A percentile compares a stretch with the other conserved stretches of the same genome.
phyloP scores from a whole-genome alignment of 2,329 filamentous ascomycete genomes.

The Iodosphaeria phyllophila region DNA sequence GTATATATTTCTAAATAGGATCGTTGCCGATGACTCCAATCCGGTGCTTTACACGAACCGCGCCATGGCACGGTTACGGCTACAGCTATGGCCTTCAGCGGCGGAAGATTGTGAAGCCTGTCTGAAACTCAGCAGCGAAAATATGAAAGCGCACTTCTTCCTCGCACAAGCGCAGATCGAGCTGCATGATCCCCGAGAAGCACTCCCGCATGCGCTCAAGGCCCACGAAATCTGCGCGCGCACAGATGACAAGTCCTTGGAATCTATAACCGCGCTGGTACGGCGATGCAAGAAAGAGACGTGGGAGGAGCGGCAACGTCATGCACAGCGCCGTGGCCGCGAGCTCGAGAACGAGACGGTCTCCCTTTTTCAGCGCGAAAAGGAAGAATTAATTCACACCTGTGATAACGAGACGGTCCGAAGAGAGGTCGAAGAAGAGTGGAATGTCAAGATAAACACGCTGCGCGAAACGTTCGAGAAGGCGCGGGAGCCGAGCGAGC shows the following conservation, averaged over 20 bases:
- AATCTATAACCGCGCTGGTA: constrained; percentile 54
- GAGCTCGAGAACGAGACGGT: constrained; percentile 43
- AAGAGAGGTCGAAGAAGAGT: constrained; percentile 27
- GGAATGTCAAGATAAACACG: constrained; percentile 22
- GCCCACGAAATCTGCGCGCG: constrained; percentile 56
- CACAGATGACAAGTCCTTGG: constrained; percentile 45
- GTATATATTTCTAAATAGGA: constrained; percentile 24
- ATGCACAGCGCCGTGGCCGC: constrained; percentile 32
- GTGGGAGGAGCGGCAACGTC: constrained; percentile 59
- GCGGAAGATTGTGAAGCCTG: constrained; percentile 62
- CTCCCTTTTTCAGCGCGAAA: constrained; percentile 26
- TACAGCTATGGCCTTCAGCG: constrained; percentile 53
- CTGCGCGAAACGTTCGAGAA: constrained; percentile 32
- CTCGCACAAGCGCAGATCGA: constrained; percentile 69
- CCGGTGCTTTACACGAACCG: constrained; percentile 77
- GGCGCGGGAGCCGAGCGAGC: constrained; percentile 23
- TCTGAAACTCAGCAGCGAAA: constrained; percentile 44
- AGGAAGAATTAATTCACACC: constrained; percentile 18
- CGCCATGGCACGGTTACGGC: constrained; percentile 62
- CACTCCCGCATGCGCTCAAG: constrained; percentile 46
- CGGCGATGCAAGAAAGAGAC: constrained; percentile 68
- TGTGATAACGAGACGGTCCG: constrained; percentile 18
- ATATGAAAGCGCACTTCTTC: constrained; percentile 72
- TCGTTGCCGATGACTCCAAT: constrained; percentile 61
- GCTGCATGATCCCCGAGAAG: constrained; percentile 52